Base-by-base conservation (phyloP, 2,329 filamentous ascomycete species). In the Phialemonium atrogriseum region DNA sequence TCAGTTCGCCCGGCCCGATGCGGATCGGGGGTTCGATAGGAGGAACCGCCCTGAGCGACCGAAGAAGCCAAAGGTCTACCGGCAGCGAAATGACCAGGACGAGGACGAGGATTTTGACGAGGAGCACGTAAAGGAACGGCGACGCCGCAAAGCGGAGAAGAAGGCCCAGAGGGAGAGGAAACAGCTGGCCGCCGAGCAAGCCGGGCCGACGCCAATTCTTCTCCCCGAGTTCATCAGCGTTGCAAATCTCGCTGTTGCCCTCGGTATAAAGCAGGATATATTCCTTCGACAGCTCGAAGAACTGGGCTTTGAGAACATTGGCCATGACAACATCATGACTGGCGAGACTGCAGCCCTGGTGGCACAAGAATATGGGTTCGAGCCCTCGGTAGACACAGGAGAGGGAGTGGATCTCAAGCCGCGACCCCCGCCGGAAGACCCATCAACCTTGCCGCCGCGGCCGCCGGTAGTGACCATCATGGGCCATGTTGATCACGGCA, bases 401-500 rank as follows among this genome's bases (percentile, higher is more conserved):
- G 76, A 80, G 27, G 54, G 62, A 2, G 65, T 77, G 26, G 89
- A 98, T 54, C 60, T 98, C 23, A 72, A 70, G 39, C 70, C 83
- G 15, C 73, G 79, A 9, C 80, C 86, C 2, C 62, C 69, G 16
- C 73, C 76, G 7, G 77, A 78, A 47, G 84, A 89, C 53, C 70
- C 65, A 29, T 75, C 81, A 0, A 46, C 56, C 10, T 58, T 95
- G 7, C 86, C 87, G 2, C 58, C 65, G 20, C 76, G 93, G 11
- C 89, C 91, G 7, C 93, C 91, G 0, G 86, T 98, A 21, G 88
- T 98, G 23, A 96, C 93, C 1, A 98, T 98, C 50, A 98, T 98
- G 93, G 91, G 91, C 3, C 91, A 98, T 43, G 91, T 98, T 46
- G 93, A 98, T 53, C 91, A 98, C 55, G 91, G 91, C 33, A 98